Base-by-base conservation (phyloP, 768 basidiomycete genomes). In the Pleurotus citrinopileatus region DNA sequence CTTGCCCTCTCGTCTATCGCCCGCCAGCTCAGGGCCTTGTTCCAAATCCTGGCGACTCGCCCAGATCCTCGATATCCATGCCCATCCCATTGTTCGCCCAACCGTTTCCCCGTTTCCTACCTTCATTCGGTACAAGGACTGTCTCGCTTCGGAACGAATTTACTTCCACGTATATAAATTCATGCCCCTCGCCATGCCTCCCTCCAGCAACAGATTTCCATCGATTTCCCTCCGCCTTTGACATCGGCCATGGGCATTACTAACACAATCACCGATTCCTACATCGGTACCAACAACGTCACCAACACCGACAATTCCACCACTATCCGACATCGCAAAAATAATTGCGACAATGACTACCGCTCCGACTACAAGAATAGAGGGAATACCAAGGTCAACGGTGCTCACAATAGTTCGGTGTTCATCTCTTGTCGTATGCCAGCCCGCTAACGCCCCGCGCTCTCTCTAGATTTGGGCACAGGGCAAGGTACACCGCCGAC, bases 121-220 rank as follows among this genome's bases (percentile, higher is more conserved):
- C 48, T 51, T 13, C 7, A 51, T 51, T 34, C 20, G 32, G 48
- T 34, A 51, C 48, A 51, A 51, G 28, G 48, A 7, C 19, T 15
- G 9, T n/a, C 9, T 20, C 9, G 17, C n/a, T 12, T 23, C 20
- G 25, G 9, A 19, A 36, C 23, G 10, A 28, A 12, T 19, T n/a
- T 36, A 51, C 48, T 51, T 34, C 29, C 48, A 17, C 29, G 32
- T 51, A 51, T 51, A 51, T 36, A 51, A 17, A 10, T 4, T n/a
- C 9, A 42, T 4, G 25, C 23, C 23, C 6, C 43, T 25, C 22
- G 22, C 2, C 40, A 42, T 17, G 20, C 15, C 20, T 15, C 2
- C 43, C 26, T 19, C 10, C 19, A 10, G n/a, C n/a, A n/a, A n/a
- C n/a, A n/a, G n/a, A n/a, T n/a, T n/a, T n/a, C n/a, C n/a, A n/a